A percentile compares a stretch with the other conserved stretches of the same genome.
phyloP scores from a whole-genome alignment of 176 grass and related monocot species.

The Musa schizocarpa region DNA sequence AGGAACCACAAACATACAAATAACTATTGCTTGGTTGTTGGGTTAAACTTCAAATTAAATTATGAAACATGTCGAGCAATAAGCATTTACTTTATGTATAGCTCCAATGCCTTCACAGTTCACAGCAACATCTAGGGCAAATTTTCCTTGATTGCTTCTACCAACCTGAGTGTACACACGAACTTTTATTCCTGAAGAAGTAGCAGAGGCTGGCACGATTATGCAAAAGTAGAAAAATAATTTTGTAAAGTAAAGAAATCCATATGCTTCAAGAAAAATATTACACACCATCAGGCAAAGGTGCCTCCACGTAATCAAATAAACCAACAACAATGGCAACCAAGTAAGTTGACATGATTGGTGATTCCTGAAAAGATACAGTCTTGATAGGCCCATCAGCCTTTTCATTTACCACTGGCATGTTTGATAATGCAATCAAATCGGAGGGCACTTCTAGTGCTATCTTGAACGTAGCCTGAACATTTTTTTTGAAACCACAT shows the following conservation, averaged over 20 bases:
- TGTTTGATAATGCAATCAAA: constrained; percentile 73
- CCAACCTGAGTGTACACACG: constrained; percentile 78
- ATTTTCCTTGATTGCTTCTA: constrained; percentile 61
- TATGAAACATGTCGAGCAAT: neutral
- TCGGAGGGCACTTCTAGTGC: constrained; percentile 54
- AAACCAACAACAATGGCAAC: constrained; percentile 77
- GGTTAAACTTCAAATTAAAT: constrained; percentile 8
- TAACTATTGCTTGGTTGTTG: too few species aligned
- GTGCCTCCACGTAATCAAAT: constrained; percentile 58
- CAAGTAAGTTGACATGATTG: constrained; percentile 94
- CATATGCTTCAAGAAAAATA: neutral
- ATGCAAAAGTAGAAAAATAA: constrained; percentile 8
- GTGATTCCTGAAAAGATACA: constrained; percentile 49
- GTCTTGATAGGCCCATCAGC: constrained; percentile 36
- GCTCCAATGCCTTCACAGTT: constrained; percentile 59
- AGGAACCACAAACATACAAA: too few species aligned
- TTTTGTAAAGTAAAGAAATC: neutral
- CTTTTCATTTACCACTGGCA: constrained; percentile 46
- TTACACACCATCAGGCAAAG: constrained; percentile 45
- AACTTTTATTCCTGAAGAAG: constrained; percentile 48
- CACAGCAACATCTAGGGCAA: constrained; percentile 75
- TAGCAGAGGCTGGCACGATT: constrained; percentile 1
- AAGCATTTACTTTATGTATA: constrained; percentile 65
- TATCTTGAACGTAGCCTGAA: constrained; percentile 79
- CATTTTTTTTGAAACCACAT: neutral